Percentiles rank a stretch among this genome's conserved stretches.
phyloP scores from a whole-genome alignment of 495 filamentous ascomycete species.

The Trichoderma asperelloides region DNA sequence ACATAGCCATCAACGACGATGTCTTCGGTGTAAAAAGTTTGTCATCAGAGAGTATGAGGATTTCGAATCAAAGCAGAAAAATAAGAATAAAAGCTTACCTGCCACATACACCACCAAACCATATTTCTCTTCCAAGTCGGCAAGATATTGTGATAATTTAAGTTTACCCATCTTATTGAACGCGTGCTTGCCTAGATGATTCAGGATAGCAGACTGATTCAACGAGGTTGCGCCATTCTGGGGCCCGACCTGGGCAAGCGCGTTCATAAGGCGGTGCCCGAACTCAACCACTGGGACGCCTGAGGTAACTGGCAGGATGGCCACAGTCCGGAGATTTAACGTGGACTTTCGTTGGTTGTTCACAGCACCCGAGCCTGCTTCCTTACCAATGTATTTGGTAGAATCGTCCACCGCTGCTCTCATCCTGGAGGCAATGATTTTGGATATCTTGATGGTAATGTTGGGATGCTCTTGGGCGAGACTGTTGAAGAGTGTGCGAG shows the following conservation, averaged over 20 bases:
- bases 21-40: slow-evolving; percentile 27
- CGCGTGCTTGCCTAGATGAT: slow-evolving; percentile 88
- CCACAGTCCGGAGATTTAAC: slow-evolving; percentile 85
- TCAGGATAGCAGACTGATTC: slow-evolving; percentile 87
- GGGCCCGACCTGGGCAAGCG: slow-evolving; percentile 78
- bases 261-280: slow-evolving; percentile 77
- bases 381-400: slow-evolving; percentile 36
- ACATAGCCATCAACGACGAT: slow-evolving; percentile 31
- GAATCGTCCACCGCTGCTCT: slow-evolving; percentile 75
- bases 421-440: slow-evolving; percentile 96
- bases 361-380: slow-evolving; percentile 46
- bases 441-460: slow-evolving; percentile 97
- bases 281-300: slow-evolving; percentile 95
- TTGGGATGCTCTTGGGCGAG: slow-evolving; percentile 93
- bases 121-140: slow-evolving; percentile 95
- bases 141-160: slow-evolving; percentile 90
- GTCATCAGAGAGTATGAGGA: slow-evolving; percentile 31
- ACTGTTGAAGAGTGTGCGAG: slow-evolving; percentile 93
- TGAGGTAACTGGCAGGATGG: slow-evolving; percentile 80
- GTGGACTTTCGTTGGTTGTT: slow-evolving; percentile 44
- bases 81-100: slow-evolving; percentile 38
- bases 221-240: slow-evolving; percentile 84
- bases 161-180: slow-evolving; percentile 97
- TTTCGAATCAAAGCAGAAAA: slow-evolving; percentile 9
- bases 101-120: slow-evolving; percentile 93